Base-by-base conservation (phyloP, 2,329 filamentous ascomycete species). In the Pseudocercospora fijiensis region DNA sequence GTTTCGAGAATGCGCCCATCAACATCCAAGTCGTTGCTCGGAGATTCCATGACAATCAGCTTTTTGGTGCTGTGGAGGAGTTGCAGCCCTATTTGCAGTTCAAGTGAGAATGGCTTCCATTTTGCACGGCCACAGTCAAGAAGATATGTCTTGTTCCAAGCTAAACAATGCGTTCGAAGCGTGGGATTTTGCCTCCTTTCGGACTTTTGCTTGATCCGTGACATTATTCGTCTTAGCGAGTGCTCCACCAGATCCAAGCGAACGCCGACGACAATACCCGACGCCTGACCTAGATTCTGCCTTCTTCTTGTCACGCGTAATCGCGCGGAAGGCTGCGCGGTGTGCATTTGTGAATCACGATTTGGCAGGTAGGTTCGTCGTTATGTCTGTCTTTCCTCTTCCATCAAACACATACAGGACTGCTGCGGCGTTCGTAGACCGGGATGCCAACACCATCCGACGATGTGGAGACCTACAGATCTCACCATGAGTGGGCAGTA, bases 1-100 rank as follows among this genome's bases (percentile, higher is more conserved):
- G 60, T 2, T 67, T 61, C 51, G 62, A 63, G 20, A 60, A 64
- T 2, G 67, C 67, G 24, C 67, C 67, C 37, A 60, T 67, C 7
- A 59, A 63, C 52, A 61, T 69, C 49, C 65, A 69, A 55, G 27
- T 69, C 16, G 30, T 69, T 24, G 65, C 52, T 18, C 59, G 65
- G 28, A 60, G 58, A 51, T 64, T 63, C 57, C 30, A 55, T 30
- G 67, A 69, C 57, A 67, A 62, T 63, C 55, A 65, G 30, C 47
- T 69, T 26, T 56, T 69, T 13, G 67, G 65, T 8, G 58, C 62
- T 18, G 47, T 69, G 41, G 60, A 60, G 13, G 62, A 61, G 57
- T 33, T 69, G 55, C 56, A 65, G 49, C 47, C 55, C 41, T 65
- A 60, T 33, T 60, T 67, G 58, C 58, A 51, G 18, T 67, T 65